Conservation (phyloP, 495 filamentous ascomycete genomes). For the Rostrohypoxylon terebratum region DNA sequence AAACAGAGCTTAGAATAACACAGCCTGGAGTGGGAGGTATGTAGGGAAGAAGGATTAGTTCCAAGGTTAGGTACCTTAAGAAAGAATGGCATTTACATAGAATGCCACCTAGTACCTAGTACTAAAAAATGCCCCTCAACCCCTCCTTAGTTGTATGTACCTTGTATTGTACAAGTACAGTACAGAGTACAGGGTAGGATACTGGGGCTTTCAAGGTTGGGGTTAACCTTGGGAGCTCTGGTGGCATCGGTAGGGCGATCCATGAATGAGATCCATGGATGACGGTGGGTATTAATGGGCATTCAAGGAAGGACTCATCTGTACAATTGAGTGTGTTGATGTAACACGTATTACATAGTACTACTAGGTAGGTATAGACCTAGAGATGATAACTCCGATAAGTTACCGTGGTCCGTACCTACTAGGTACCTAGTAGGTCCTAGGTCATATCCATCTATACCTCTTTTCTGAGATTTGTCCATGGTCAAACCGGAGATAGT, state of each 20-base stretch:
- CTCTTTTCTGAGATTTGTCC: background rate
- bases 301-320: background rate
- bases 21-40: too few species aligned
- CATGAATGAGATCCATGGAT: background rate
- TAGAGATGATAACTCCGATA: background rate
- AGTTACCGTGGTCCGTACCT: background rate
- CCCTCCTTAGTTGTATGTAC: conserved; percentile 7
- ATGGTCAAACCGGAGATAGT: conserved; percentile 3
- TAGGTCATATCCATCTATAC: too few species aligned
- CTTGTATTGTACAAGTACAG: too few species aligned
- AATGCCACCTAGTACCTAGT: too few species aligned
- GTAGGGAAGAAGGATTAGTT: background rate
- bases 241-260: background rate
- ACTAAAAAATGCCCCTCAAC: conserved; percentile 25
- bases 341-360: background rate
- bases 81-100: background rate
- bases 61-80: background rate
- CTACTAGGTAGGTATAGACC: background rate
- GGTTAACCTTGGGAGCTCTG: too few species aligned
- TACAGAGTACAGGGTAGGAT: too few species aligned
- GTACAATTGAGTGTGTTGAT: background rate
- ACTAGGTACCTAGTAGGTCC: too few species aligned
- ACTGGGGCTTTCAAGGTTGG: too few species aligned
- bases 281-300: background rate
- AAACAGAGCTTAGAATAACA: background rate